Percentiles rank a stretch among this genome's conserved stretches.
Evolutionary conservation across 352 stramenopile genomes (phyloP).

Genomic region (Phytopythium aichiense): DNA sequence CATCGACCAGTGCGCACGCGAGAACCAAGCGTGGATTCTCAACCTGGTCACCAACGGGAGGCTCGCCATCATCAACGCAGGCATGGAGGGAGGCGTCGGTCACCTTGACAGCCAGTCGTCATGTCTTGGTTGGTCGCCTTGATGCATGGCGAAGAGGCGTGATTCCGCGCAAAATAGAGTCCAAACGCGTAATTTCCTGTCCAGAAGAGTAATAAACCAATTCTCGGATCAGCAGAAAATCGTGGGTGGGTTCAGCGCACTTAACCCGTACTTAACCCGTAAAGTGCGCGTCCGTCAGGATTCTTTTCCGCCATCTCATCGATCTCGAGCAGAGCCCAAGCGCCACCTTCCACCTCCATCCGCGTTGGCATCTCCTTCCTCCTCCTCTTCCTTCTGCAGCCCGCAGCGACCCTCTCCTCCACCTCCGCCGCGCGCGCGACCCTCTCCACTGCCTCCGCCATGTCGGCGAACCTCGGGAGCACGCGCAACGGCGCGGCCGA

Average conservation of each 20-base stretch:
- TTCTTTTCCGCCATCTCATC: background rate
- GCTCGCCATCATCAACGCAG: no score
- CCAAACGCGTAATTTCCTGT: no score
- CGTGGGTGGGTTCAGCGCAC: background rate
- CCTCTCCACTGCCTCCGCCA: constrained; percentile 24
- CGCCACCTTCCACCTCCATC: background rate
- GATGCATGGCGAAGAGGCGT: background rate
- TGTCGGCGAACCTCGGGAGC: constrained; percentile 2
- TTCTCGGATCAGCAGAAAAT: background rate
- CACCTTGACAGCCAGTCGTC: background rate
- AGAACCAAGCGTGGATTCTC: no score
- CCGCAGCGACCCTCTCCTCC: background rate
- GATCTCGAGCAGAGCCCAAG: background rate
- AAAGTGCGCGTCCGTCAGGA: background rate
- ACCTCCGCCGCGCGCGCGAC: constrained; percentile 9
- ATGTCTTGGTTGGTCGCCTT: no score
- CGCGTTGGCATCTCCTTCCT: background rate
- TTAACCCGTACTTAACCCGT: background rate
- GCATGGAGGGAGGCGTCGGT: no score
- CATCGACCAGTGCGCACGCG: no score
- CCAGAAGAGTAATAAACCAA: background rate
- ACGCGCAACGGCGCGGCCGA: constrained; percentile 35
- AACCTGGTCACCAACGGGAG: no score
- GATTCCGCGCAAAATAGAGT: background rate
- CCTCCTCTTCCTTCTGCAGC: background rate